phyloP scores from a whole-genome alignment of 106 monocot species.

The Acorus gramineus region DNA sequence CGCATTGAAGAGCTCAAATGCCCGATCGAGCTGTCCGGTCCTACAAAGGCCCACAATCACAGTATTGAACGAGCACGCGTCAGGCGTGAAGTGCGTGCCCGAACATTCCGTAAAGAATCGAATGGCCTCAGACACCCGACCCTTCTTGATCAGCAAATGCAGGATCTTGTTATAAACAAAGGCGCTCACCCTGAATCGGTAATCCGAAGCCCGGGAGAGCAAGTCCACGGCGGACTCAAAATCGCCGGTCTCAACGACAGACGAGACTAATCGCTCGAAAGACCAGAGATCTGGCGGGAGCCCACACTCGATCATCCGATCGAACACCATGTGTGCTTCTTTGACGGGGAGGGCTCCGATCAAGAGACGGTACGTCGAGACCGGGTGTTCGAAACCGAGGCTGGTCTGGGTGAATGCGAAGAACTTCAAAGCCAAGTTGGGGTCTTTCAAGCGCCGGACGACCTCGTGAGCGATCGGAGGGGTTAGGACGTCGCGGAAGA shows the following conservation, averaged over 20 bases:
- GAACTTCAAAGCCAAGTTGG: conserved; percentile 10
- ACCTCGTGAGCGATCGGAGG: conserved; percentile 13
- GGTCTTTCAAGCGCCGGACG: conserved; percentile 11
- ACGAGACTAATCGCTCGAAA: conserved; percentile 19
- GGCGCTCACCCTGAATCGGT: conserved; percentile 7
- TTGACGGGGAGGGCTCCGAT: conserved; percentile 8
- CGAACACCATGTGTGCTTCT: conserved; percentile 44
- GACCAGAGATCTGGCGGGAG: conserved; percentile 11
- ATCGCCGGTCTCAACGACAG: conserved; percentile 15
- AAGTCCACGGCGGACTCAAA: conserved; percentile 28
- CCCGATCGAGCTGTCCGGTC: conserved; percentile 38
- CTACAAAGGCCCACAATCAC: conserved; percentile 42
- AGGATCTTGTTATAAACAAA: conserved; percentile 36
- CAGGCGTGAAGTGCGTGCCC: conserved; percentile 21
- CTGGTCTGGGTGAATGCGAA: conserved; percentile 6
- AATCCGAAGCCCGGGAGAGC: conserved; percentile 17
- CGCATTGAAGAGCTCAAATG: conserved; percentile 33
- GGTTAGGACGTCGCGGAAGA: conserved; percentile 6
- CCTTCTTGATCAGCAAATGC: conserved; percentile 14
- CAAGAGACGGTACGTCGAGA: conserved; percentile 6
- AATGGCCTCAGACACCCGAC: conserved; percentile 25
- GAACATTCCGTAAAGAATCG: conserved; percentile 25
- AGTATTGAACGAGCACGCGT: conserved; percentile 59
- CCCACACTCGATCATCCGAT: conserved; percentile 24
- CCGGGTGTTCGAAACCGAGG: conserved; percentile 6